These are phyloP conservation scores for Saccharomycopsis babjevae DNA, from an alignment of 805 yeast genomes.

Conservation along the genomic window DNA sequence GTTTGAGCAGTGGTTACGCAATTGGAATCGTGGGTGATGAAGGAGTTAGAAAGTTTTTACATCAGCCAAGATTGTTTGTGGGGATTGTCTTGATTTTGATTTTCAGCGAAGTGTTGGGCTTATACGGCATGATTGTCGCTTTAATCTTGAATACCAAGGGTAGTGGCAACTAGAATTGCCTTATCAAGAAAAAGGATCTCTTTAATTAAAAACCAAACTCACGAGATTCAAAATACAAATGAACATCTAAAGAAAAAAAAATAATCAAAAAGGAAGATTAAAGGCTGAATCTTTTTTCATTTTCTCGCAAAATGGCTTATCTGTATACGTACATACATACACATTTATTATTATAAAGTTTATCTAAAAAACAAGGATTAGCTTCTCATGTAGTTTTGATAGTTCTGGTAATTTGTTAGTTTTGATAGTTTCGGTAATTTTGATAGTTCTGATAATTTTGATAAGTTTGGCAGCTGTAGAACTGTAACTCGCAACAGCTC, in stretches of 20 bases:
- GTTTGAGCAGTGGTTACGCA: conserved; percentile 94
- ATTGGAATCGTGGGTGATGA: conserved; percentile 92
- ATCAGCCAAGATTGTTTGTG: conserved; percentile 79
- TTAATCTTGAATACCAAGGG: conserved; percentile 87
- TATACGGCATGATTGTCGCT: conserved; percentile 92
- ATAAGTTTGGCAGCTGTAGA: no score
- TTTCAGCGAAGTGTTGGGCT: conserved; percentile 84
- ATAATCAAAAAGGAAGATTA: neutral
- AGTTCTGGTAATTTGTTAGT: no score
- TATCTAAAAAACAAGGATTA: neutral
- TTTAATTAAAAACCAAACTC: no score
- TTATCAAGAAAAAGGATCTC: neutral
- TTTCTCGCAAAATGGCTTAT: neutral
- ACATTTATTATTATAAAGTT: neutral
- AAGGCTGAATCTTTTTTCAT: neutral
- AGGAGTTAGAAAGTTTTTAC: conserved; percentile 82
- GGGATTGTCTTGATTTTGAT: conserved; percentile 83
- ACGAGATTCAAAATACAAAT: neutral
- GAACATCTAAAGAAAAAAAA: no score
- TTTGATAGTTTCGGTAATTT: no score
- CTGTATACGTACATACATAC: neutral
- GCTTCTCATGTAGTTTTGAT: no score
- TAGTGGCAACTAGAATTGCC: conserved; percentile 32
- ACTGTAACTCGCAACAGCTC: no score
- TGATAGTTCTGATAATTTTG: no score